phyloP scores from a whole-genome alignment of 2,329 filamentous ascomycete genomes.

The Neopestalotiopsis sp. region DNA sequence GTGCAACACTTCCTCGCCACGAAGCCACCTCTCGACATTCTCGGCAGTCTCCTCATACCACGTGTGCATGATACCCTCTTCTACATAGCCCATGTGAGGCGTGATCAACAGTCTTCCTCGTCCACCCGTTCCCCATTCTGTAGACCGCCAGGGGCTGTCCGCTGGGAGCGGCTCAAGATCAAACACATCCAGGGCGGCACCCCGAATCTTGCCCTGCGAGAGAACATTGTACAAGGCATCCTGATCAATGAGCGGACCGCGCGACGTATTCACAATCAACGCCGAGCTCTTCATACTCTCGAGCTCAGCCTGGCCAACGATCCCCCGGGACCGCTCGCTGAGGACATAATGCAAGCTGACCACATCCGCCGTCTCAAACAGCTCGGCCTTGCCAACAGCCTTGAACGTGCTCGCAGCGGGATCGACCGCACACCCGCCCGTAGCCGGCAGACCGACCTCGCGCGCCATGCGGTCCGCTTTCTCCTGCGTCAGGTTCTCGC shows the following conservation, averaged over 20 bases:
- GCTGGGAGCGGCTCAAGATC: constrained; percentile 70
- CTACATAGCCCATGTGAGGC: constrained; percentile 78
- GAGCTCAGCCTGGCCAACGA: constrained; percentile 63
- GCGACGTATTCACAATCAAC: constrained; percentile 74
- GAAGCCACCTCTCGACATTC: constrained; percentile 59
- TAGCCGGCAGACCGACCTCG: constrained; percentile 51
- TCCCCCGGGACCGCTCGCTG: constrained; percentile 63
- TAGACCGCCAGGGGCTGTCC: constrained; percentile 70
- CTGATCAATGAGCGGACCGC: constrained; percentile 73
- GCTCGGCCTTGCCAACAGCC: constrained; percentile 64
- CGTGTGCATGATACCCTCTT: constrained; percentile 63
- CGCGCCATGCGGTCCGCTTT: constrained; percentile 62
- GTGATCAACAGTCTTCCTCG: constrained; percentile 67
- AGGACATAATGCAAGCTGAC: constrained; percentile 73
- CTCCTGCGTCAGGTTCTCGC: constrained; percentile 65
- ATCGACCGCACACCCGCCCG: neutral
- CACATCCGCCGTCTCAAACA: constrained; percentile 67
- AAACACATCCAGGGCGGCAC: constrained; percentile 76
- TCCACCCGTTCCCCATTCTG: constrained; percentile 66
- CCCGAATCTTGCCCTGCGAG: constrained; percentile 63
- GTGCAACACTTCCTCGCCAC: constrained; percentile 22
- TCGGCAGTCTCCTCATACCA: constrained; percentile 73
- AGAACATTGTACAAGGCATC: constrained; percentile 63
- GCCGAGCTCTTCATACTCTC: constrained; percentile 63
- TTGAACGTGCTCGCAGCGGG: constrained; percentile 53